Percentiles rank a stretch among this genome's conserved stretches.
Evolutionary conservation across 2,329 filamentous ascomycete genomes (phyloP).

Genomic region (Pseudogymnoascus destructans): DNA sequence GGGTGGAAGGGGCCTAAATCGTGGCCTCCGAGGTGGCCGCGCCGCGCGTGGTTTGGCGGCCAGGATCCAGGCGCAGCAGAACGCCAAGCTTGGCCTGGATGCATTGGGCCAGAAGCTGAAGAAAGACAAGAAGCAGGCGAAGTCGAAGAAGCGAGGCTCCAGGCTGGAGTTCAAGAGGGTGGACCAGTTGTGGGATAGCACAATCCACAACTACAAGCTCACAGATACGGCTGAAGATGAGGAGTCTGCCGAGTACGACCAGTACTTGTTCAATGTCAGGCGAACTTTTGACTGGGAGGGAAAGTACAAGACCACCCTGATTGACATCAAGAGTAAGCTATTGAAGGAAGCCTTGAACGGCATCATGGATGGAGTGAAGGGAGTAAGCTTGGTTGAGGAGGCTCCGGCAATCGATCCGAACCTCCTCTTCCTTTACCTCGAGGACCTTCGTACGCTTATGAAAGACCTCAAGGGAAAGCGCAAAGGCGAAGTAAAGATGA

Average conservation of each 20-base stretch:
- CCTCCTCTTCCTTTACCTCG: conserved; percentile 59
- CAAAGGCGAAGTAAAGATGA: conserved; percentile 36
- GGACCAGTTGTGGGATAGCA: conserved; percentile 47
- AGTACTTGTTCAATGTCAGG: conserved; percentile 72
- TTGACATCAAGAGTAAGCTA: conserved; percentile 76
- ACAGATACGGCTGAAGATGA: conserved; percentile 52
- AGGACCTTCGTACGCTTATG: conserved; percentile 54
- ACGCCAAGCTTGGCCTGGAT: conserved; percentile 20
- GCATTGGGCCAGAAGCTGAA: conserved; percentile 18
- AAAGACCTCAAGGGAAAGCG: conserved; percentile 46
- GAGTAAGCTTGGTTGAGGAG: conserved; percentile 68
- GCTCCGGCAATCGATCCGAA: conserved; percentile 62
- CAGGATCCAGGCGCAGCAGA: conserved; percentile 17
- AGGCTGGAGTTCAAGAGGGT: conserved; percentile 57
- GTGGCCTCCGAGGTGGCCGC: conserved; percentile 11
- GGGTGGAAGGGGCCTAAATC: conserved; percentile 8
- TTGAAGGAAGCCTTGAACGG: conserved; percentile 58
- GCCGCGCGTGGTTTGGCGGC: conserved; percentile 13
- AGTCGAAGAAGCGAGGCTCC: conserved; percentile 30
- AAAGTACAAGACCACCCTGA: conserved; percentile 56
- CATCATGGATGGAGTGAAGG: conserved; percentile 64
- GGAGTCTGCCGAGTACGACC: conserved; percentile 56
- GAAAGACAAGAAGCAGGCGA: conserved; percentile 32
- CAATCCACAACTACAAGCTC: conserved; percentile 51
- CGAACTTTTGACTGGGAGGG: conserved; percentile 76